Percentiles rank a stretch among this genome's conserved stretches.
Evolutionary conservation across 2,329 filamentous ascomycete genomes (phyloP).

Genomic region (Penicillium sp.): DNA sequence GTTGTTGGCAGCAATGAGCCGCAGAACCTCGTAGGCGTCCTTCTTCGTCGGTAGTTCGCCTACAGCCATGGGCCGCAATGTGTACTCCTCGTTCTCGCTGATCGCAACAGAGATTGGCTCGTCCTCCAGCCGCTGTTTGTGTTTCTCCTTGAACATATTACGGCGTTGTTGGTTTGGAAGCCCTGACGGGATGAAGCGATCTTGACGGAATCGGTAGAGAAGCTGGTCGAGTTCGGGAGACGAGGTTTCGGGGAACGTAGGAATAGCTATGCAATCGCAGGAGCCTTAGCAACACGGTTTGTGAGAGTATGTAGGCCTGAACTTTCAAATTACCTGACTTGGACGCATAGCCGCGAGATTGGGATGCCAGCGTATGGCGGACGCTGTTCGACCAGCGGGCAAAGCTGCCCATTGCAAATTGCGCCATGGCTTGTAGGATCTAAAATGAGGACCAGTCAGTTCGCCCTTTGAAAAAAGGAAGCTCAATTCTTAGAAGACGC

Average conservation of each 20-base stretch:
- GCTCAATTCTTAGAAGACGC: neutral
- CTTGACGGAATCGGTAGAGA: conserved; percentile 38
- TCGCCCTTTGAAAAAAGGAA: neutral
- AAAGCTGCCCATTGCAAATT: conserved; percentile 32
- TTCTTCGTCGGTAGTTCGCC: conserved; percentile 29
- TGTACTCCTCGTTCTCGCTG: conserved; percentile 35
- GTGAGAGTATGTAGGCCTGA: neutral
- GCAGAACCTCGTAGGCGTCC: conserved; percentile 27
- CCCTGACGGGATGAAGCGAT: conserved; percentile 40
- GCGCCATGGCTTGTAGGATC: conserved; percentile 30
- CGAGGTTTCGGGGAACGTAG: conserved; percentile 35
- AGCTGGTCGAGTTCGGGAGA: conserved; percentile 38
- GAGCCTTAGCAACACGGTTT: conserved; percentile 3
- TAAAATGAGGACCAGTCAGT: neutral
- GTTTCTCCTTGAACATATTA: conserved; percentile 36
- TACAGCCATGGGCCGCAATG: conserved; percentile 32
- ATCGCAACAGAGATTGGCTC: conserved; percentile 39
- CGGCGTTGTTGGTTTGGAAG: conserved; percentile 33
- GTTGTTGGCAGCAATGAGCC: conserved; percentile 32
- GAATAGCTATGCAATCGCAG: conserved; percentile 25
- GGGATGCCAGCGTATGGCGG: conserved; percentile 28
- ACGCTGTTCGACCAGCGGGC: conserved; percentile 33
- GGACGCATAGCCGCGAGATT: conserved; percentile 25
- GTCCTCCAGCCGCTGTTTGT: conserved; percentile 31
- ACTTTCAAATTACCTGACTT: conserved; percentile 25